Conservation (phyloP, 805 yeast genomes). For the Myxozyma monticola region DNA sequence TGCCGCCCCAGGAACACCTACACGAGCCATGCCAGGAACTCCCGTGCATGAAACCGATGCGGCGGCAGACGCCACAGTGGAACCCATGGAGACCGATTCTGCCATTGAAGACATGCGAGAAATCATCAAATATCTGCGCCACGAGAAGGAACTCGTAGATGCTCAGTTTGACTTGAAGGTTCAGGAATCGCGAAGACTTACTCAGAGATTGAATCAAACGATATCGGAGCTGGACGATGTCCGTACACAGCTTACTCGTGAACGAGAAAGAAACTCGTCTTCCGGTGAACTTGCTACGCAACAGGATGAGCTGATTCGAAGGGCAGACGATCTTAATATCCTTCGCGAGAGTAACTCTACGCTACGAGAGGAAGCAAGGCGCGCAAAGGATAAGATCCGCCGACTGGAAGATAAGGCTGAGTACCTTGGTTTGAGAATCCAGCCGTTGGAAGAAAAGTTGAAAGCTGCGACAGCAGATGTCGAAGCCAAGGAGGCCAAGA, state of each 20-base stretch:
- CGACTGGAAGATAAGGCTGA: constrained; percentile 47
- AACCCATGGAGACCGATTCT: constrained; percentile 8
- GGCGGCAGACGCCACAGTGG: background rate
- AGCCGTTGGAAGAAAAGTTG: constrained; percentile 49
- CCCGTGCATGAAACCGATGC: background rate
- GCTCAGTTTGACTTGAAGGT: constrained; percentile 54
- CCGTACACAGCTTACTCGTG: constrained; percentile 49
- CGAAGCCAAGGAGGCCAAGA: constrained; percentile 52
- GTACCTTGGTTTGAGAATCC: constrained; percentile 40
- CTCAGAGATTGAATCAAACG: constrained; percentile 51
- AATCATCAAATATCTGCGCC: constrained; percentile 62
- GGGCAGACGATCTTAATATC: constrained; percentile 60
- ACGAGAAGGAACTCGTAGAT: constrained; percentile 71
- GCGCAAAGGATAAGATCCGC: constrained; percentile 38
- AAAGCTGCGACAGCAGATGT: constrained; percentile 44
- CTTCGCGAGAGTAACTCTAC: constrained; percentile 68
- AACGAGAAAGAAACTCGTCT: constrained; percentile 27
- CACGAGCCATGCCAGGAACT: constrained; percentile 2
- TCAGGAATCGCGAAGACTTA: constrained; percentile 56
- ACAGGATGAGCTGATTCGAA: constrained; percentile 51
- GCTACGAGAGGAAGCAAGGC: constrained; percentile 53
- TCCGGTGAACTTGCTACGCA: constrained; percentile 35
- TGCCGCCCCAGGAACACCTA: constrained; percentile 1
- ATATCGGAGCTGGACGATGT: constrained; percentile 54
- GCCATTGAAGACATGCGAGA: constrained; percentile 45